phyloP scores from a whole-genome alignment of 371 early-diverging fungal genomes.

The Apophysomyces variabilis region DNA sequence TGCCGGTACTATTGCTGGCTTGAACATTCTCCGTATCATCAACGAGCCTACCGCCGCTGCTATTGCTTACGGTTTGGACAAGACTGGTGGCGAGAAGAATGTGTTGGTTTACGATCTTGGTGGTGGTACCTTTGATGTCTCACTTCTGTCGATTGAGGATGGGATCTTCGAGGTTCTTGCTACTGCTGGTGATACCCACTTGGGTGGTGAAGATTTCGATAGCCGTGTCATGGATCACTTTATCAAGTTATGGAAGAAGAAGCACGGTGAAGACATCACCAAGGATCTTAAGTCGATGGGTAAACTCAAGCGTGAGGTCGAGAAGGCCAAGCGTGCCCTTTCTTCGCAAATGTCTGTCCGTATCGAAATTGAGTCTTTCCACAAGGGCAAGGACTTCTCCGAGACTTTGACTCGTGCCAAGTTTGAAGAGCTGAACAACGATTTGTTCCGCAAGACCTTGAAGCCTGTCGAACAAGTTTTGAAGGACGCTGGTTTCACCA shows the following conservation, averaged over 20 bases:
- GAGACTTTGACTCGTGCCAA: constrained; percentile 95
- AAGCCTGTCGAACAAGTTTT: constrained; percentile 98
- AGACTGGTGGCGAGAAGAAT: constrained; percentile 83
- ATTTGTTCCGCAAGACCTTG: constrained; percentile 93
- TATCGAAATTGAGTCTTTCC: constrained; percentile 86
- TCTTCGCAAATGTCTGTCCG: constrained; percentile 84
- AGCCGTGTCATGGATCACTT: constrained; percentile 85
- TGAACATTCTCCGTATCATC: constrained; percentile 97
- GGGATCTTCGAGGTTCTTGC: constrained; percentile 96
- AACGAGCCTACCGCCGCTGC: constrained; percentile 99
- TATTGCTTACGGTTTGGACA: constrained; percentile 97
- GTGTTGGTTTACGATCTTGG: constrained; percentile 97
- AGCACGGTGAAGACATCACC: constrained; percentile 72
- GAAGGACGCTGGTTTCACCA: constrained; percentile 91
- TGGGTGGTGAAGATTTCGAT: constrained; percentile 98
- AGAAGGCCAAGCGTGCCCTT: constrained; percentile 91
- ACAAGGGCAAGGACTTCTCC: constrained; percentile 98
- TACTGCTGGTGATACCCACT: constrained; percentile 97
- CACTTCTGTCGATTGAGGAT: constrained; percentile 93
- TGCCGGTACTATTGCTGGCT: constrained; percentile 94
- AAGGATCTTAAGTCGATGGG: constrained; percentile 81
- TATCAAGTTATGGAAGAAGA: constrained; percentile 75
- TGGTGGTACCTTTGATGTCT: constrained; percentile 99
- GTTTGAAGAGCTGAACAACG: constrained; percentile 91
- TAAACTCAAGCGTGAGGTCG: constrained; percentile 87